Base-by-base conservation (phyloP, 495 filamentous ascomycete genomes). In the Bathelium albidoporum region DNA sequence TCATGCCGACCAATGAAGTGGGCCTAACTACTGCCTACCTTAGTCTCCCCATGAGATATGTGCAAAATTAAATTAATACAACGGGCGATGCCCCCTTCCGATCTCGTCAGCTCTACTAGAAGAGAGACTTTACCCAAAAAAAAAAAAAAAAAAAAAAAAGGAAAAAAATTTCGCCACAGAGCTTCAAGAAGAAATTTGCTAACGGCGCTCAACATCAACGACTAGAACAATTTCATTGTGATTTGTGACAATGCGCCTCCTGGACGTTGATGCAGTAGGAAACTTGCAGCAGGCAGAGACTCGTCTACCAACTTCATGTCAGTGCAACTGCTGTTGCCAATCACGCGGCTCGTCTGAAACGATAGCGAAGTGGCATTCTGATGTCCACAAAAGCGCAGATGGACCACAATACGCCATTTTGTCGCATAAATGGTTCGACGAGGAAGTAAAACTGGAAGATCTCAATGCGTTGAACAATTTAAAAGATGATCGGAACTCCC, bases 361-460 rank as follows among this genome's bases (percentile, higher is more conserved):
- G 14, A 39, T 39, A 14, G 14, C 34, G 34, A 39, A 39, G 34
- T 39, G 34, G 34, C 34, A 39, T 39, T 14, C 5, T 39, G 34
- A 39, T 39, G 14, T 39, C 14, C 34, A 39, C 5, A 39, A 39
- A 39, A 39, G 34, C 34, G 34, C 5, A 39, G 14, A 39, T 39
- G 34, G 34, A 39, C 34, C 34, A 39, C 34, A 14, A 39, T 63
- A 63, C 32, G 61, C 61, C 26, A 63, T 63, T 32, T 24, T 63
- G 18, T 63, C 61, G 9, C 61, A 63, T 24, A 55, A 22, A 26
- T 63, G 61, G 61, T 18, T 22, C 29, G 61, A 55, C 18, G 44
- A 63, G 20, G 61, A 63, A 63, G 61, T 63, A 24, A 18, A 18
- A 7, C 43, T 61, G 34, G 59, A 31, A 39, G 59, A 61, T 39